phyloP scores from a whole-genome alignment of 257 asterid species.

The Nicotiana noctiflora region DNA sequence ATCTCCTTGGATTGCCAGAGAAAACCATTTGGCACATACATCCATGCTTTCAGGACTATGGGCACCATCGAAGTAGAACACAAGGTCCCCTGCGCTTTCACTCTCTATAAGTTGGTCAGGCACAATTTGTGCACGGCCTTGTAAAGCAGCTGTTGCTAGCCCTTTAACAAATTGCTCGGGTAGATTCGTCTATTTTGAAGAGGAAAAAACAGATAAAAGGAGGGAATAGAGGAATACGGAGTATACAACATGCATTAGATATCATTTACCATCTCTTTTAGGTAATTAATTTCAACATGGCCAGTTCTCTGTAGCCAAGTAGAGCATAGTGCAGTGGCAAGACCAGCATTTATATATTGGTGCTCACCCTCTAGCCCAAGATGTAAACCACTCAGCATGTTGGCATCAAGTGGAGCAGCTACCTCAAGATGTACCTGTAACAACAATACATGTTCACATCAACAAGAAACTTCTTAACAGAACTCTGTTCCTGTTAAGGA shows the following conservation, averaged over 20 bases:
- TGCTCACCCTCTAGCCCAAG: conserved; percentile 98
- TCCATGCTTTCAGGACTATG: conserved; percentile 99
- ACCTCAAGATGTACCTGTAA: conserved; percentile 77
- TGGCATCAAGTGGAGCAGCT: conserved; percentile 67
- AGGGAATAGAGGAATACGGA: conserved; percentile 5
- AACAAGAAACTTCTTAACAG: neutral
- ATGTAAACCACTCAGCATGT: conserved; percentile 51
- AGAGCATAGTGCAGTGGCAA: conserved; percentile 85
- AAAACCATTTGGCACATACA: conserved; percentile 93
- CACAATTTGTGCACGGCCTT: conserved; percentile 94
- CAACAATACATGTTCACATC: conserved; percentile 19
- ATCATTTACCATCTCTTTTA: conserved; percentile 65
- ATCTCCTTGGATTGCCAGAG: conserved; percentile 53
- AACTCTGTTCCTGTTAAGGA: neutral
- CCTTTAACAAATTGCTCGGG: conserved; percentile 88
- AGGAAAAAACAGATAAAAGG: neutral
- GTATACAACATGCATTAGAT: neutral
- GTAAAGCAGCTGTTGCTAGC: conserved; percentile 62
- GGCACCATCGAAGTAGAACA: conserved; percentile 94
- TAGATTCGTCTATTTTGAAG: conserved; percentile 52
- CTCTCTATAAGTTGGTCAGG: conserved; percentile 59
- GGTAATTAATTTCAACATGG: conserved; percentile 64
- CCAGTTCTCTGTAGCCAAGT: conserved; percentile 94
- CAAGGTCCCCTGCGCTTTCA: conserved; percentile 60
- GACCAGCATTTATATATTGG: conserved; percentile 91